Evolutionary conservation across 768 basidiomycete genomes (phyloP).

Genomic region (Chalciporus sphaerocephalus): DNA sequence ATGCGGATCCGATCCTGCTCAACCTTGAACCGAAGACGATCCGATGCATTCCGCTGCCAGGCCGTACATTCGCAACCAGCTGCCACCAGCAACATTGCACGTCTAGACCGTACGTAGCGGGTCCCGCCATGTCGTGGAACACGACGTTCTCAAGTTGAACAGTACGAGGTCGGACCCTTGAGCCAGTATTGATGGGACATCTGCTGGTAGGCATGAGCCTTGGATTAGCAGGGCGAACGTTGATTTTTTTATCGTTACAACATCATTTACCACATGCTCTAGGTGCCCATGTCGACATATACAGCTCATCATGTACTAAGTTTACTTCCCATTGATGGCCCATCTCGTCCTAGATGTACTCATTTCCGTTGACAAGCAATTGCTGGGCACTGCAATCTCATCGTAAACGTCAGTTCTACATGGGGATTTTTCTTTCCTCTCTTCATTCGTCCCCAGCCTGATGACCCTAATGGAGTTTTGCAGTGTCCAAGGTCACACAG

Average conservation of each 20-base stretch:
- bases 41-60: too few species aligned
- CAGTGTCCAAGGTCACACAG: not conserved
- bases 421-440: not conserved
- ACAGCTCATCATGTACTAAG: not conserved
- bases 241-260: not conserved
- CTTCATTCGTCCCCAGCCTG: not conserved
- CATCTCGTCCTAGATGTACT: not conserved
- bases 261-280: not conserved
- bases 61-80: too few species aligned
- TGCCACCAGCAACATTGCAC: too few species aligned
- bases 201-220: too few species aligned
- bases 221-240: too few species aligned
- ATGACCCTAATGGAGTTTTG: not conserved
- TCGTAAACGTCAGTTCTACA: not conserved
- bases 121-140: too few species aligned
- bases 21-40: constrained; percentile 11
- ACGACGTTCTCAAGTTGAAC: too few species aligned
- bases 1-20: constrained; percentile 9
- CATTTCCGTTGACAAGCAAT: not conserved
- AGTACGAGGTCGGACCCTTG: too few species aligned
- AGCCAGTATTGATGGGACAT: too few species aligned
- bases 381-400: not conserved
- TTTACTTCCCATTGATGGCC: not conserved
- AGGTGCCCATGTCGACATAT: not conserved
- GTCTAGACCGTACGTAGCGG: too few species aligned